These are phyloP conservation scores for Zymoseptoria passerinii DNA, from an alignment of 2,329 filamentous ascomycete genomes.

Conservation along the genomic window DNA sequence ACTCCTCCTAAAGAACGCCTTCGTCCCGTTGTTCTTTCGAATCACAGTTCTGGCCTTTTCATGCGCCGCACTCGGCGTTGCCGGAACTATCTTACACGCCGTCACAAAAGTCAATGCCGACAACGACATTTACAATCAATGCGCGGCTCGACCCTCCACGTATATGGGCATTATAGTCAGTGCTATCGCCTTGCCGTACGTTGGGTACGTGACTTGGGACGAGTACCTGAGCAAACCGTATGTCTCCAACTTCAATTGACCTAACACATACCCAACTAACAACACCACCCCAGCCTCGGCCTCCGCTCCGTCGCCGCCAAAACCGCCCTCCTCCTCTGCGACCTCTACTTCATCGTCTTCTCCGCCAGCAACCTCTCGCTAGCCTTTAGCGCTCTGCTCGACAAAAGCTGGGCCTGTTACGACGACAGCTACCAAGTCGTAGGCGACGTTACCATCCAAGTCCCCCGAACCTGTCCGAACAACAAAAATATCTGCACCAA, in stretches of 20 bases:
- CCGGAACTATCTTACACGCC: slow-evolving; percentile 60
- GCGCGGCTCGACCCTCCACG: slow-evolving; percentile 52
- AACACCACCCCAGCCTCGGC: slow-evolving; percentile 47
- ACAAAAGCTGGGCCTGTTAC: slow-evolving; percentile 48
- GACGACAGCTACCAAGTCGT: slow-evolving; percentile 16
- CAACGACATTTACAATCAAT: slow-evolving; percentile 26
- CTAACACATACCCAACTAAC: slow-evolving; percentile 6
- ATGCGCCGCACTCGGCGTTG: slow-evolving; percentile 68
- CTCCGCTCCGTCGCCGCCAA: slow-evolving; percentile 77
- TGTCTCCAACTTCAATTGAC: slow-evolving; percentile 9
- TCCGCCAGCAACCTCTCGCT: slow-evolving; percentile 87
- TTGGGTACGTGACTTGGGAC: slow-evolving; percentile 88
- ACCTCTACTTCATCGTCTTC: slow-evolving; percentile 95
- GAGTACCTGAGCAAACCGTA: slow-evolving; percentile 87
- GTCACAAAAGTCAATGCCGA: slow-evolving; percentile 32
- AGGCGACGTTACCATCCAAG: slow-evolving; percentile 10
- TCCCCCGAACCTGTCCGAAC: slow-evolving; percentile 28
- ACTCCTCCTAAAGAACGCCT: slow-evolving; percentile 66
- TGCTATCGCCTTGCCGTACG: slow-evolving; percentile 78
- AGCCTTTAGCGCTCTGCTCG: slow-evolving; percentile 73
- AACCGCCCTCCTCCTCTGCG: slow-evolving; percentile 78
- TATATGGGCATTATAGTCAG: slow-evolving; percentile 87
- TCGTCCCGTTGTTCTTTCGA: slow-evolving; percentile 78
- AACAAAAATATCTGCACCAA: slow-evolving; percentile 48
- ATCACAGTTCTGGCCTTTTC: slow-evolving; percentile 77